Percentiles rank a stretch among this genome's conserved stretches.
These are phyloP conservation scores for Ganoderma boninense DNA, from an alignment of 1,284 basidiomycete genomes.

Conservation along the genomic window DNA sequence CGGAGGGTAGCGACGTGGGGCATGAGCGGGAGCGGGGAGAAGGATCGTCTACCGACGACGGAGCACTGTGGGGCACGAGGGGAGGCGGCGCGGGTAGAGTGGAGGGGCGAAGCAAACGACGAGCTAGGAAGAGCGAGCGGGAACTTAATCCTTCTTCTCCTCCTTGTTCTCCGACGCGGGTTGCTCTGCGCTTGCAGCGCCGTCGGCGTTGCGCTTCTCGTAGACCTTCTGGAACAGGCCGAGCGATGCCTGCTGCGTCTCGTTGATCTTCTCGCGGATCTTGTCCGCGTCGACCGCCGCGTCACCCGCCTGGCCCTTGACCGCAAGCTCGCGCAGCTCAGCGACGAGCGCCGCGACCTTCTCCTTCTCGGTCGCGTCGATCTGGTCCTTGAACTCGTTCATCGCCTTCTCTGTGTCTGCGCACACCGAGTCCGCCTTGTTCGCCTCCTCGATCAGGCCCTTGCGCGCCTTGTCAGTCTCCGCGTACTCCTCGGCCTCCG, in stretches of 20 bases:
- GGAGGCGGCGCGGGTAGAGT: slow-evolving; percentile 8
- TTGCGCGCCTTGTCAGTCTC: slow-evolving; percentile 92
- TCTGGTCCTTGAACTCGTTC: slow-evolving; percentile 96
- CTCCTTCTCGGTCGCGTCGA: slow-evolving; percentile 92
- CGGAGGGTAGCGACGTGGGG: slow-evolving; percentile 2
- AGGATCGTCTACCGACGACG: neutral
- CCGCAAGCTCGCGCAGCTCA: slow-evolving; percentile 91
- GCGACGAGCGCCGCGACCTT: slow-evolving; percentile 89
- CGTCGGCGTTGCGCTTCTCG: slow-evolving; percentile 87
- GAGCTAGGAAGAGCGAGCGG: slow-evolving; percentile 26
- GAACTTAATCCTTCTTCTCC: slow-evolving; percentile 77
- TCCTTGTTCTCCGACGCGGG: slow-evolving; percentile 59
- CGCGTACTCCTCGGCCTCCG: slow-evolving; percentile 93
- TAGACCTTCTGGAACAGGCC: slow-evolving; percentile 99
- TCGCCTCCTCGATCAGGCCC: slow-evolving; percentile 93
- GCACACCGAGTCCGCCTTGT: slow-evolving; percentile 96
- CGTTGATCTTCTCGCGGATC: slow-evolving; percentile 93
- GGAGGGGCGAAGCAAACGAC: neutral
- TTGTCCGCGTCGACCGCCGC: slow-evolving; percentile 82
- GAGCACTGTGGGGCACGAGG: slow-evolving; percentile 8
- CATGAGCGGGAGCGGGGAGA: slow-evolving; percentile 16
- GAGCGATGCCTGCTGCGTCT: slow-evolving; percentile 96
- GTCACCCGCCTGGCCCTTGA: slow-evolving; percentile 92
- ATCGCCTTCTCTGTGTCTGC: slow-evolving; percentile 94
- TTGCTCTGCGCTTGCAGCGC: slow-evolving; percentile 55